Percentiles rank a stretch among this genome's conserved stretches.
phyloP scores from a whole-genome alignment of 176 grass and related monocot genomes.

The Rhynchospora pubera region DNA sequence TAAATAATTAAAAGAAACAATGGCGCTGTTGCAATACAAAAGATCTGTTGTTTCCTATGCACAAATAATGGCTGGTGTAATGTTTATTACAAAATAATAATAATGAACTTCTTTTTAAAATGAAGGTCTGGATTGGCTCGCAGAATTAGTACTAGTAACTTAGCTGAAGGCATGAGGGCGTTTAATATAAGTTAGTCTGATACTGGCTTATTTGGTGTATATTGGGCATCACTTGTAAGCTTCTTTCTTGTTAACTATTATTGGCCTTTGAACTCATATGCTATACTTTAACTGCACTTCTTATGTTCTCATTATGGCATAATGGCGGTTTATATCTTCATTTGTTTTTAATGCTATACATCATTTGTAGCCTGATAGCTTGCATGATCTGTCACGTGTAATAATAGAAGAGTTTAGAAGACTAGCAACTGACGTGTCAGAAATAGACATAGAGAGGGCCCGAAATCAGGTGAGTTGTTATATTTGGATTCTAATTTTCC shows the following conservation, averaged over 20 bases:
- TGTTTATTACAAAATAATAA: background rate
- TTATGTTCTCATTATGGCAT: background rate
- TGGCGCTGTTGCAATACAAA: background rate
- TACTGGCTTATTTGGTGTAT: conserved; percentile 89
- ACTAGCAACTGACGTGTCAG: conserved; percentile 63
- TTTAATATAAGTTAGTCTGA: conserved; percentile 95
- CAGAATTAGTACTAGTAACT: conserved; percentile 56
- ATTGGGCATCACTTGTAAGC: conserved; percentile 53
- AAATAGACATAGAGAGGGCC: conserved; percentile 68
- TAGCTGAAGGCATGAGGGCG: conserved; percentile 79
- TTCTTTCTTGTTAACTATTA: conserved; percentile 22
- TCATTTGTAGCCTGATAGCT: conserved; percentile 46
- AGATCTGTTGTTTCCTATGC: background rate
- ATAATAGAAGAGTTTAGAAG: conserved; percentile 92
- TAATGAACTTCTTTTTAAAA: conserved; percentile 16
- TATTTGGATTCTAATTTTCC: background rate
- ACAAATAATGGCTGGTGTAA: background rate
- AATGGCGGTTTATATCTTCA: background rate
- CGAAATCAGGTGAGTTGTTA: conserved; percentile 68
- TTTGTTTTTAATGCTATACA: too few relatives aligned
- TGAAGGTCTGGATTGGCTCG: conserved; percentile 82
- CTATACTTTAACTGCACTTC: conserved; percentile 4
- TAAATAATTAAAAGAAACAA: background rate
- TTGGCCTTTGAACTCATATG: background rate
- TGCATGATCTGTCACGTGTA: conserved; percentile 58